A percentile compares a stretch with the other conserved stretches of the same genome.
Conservation (phyloP, 2,329 filamentous ascomycete species). For the Diplodia corticola region DNA sequence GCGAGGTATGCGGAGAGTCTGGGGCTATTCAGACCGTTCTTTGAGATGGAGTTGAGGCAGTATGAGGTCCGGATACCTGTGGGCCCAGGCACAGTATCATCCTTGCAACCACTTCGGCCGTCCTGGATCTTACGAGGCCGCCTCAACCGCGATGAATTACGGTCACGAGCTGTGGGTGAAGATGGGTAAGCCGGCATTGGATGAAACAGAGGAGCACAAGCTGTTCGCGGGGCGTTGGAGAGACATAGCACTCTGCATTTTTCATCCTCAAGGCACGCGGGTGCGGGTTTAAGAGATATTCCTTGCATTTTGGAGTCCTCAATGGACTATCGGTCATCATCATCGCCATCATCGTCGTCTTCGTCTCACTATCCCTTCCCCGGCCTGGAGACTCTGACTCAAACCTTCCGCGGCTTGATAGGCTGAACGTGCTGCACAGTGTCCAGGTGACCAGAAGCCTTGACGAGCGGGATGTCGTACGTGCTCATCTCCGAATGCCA, state of each 20-base stretch:
- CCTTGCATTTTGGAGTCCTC: neutral
- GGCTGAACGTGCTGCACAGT: constrained; percentile 24
- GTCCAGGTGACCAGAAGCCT: constrained; percentile 34
- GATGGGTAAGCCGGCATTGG: neutral
- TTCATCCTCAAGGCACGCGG: no score
- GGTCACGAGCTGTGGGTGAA: neutral
- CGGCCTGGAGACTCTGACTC: neutral
- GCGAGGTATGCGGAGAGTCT: neutral
- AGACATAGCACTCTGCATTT: no score
- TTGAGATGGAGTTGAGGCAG: neutral
- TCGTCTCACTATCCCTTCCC: neutral
- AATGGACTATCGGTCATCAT: neutral
- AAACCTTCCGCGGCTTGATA: constrained; percentile 17
- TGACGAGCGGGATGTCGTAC: constrained; percentile 33
- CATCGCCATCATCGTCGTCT: neutral
- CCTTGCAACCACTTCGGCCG: neutral
- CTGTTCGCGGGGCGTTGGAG: neutral
- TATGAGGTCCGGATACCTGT: neutral
- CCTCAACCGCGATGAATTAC: neutral
- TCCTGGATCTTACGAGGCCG: neutral
- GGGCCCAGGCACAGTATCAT: neutral
- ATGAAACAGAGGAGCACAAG: neutral
- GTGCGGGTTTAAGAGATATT: neutral
- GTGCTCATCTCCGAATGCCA: constrained; percentile 35
- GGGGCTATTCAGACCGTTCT: neutral